These are phyloP conservation scores for Penicillium roqueforti DNA, from an alignment of 495 filamentous ascomycete genomes.

Conservation along the genomic window DNA sequence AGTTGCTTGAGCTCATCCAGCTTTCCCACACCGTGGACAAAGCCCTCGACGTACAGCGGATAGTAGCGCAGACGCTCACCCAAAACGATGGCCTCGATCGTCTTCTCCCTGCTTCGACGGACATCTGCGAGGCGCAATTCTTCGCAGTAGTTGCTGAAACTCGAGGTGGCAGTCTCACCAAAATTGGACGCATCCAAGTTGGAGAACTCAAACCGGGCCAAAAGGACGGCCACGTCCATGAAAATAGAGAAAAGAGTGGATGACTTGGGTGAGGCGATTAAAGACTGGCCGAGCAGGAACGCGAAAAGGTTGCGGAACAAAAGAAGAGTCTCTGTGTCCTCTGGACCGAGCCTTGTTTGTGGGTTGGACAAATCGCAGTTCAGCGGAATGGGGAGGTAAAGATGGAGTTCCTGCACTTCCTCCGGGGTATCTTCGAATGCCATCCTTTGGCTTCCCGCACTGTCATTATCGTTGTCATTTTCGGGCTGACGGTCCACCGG, in stretches of 20 bases:
- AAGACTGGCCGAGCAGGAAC: constrained; percentile 72
- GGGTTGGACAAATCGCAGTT: constrained; percentile 46
- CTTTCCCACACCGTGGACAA: constrained; percentile 89
- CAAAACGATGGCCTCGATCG: constrained; percentile 80
- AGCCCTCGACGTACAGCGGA: constrained; percentile 83
- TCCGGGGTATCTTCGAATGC: constrained; percentile 39
- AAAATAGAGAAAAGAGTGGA: constrained; percentile 70
- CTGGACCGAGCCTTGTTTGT: constrained; percentile 36
- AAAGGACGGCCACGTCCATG: constrained; percentile 61
- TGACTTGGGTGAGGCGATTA: constrained; percentile 69
- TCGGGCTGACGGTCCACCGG: constrained; percentile 27
- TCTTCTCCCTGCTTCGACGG: constrained; percentile 78
- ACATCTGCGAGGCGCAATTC: constrained; percentile 76
- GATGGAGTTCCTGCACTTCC: constrained; percentile 55
- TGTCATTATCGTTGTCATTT: constrained; percentile 42
- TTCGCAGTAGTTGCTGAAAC: constrained; percentile 73
- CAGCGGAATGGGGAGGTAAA: constrained; percentile 63
- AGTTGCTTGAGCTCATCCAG: constrained; percentile 68
- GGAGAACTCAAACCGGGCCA: constrained; percentile 72
- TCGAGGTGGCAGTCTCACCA: constrained; percentile 71
- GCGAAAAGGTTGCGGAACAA: constrained; percentile 87
- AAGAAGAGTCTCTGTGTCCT: constrained; percentile 66
- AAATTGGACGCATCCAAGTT: constrained; percentile 78
- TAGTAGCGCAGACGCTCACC: constrained; percentile 81
- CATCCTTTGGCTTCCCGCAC: constrained; percentile 42